Conservation (phyloP, 257 asterid genomes). For the Cordia subcordata region DNA sequence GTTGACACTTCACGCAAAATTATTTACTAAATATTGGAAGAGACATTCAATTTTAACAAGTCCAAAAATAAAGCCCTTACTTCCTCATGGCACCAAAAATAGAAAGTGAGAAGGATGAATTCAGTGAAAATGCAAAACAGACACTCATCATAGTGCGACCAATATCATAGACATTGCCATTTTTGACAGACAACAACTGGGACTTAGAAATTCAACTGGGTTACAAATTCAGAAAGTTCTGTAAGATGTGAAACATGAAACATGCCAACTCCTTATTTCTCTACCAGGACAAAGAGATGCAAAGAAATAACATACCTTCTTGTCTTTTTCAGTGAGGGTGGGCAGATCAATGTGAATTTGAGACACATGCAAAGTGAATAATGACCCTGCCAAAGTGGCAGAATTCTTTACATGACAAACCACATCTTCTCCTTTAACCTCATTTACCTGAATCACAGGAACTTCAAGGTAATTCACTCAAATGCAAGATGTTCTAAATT, state of each 20-base stretch:
- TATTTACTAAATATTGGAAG: background rate
- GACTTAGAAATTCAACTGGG: too few species aligned
- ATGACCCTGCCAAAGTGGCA: slow-evolving; percentile 74
- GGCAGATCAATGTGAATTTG: slow-evolving; percentile 74
- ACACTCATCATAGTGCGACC: too few species aligned
- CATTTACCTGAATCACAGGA: slow-evolving; percentile 49
- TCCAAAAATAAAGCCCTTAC: too few species aligned
- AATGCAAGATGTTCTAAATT: background rate
- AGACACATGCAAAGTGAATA: slow-evolving; percentile 80
- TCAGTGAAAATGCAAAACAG: too few species aligned
- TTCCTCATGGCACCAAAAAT: too few species aligned
- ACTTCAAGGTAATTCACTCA: slow-evolving; percentile 6
- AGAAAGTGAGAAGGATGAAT: too few species aligned
- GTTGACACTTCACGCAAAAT: background rate
- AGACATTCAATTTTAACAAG: too few species aligned
- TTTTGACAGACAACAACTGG: too few species aligned
- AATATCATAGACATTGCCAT: too few species aligned
- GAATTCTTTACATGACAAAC: slow-evolving; percentile 78
- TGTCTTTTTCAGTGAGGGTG: slow-evolving; percentile 78
- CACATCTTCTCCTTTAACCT: slow-evolving; percentile 75
- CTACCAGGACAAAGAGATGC: background rate
- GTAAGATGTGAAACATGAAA: too few species aligned
- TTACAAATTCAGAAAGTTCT: too few species aligned
- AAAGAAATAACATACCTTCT: slow-evolving; percentile 48
- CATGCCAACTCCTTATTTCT: background rate